Evolutionary conservation across 2,329 filamentous ascomycete genomes (phyloP).

Genomic region (Metarhizium anisopliae): DNA sequence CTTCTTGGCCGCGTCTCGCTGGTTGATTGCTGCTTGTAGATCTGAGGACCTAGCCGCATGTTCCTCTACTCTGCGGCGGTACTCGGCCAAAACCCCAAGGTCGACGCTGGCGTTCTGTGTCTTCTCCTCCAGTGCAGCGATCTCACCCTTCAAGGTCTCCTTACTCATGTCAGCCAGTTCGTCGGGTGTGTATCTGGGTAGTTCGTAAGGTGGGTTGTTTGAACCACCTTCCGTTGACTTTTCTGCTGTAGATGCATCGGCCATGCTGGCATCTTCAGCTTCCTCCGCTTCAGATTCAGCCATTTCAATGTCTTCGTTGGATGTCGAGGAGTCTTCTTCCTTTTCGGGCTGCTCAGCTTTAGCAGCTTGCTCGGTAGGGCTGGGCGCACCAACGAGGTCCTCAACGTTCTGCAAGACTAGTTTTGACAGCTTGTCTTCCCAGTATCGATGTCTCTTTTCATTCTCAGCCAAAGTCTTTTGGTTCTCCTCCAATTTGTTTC

Average conservation of each 20-base stretch:
- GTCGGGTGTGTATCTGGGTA: slow-evolving; percentile 71
- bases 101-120: slow-evolving; percentile 84
- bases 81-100: slow-evolving; percentile 79
- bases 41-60: slow-evolving; percentile 76
- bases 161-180: slow-evolving; percentile 60
- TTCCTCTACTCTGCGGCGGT: slow-evolving; percentile 77
- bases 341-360: slow-evolving; percentile 17
- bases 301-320: slow-evolving; percentile 26
- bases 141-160: slow-evolving; percentile 51
- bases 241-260: slow-evolving; percentile 13
- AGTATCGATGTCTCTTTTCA: slow-evolving; percentile 73
- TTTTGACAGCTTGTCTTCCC: slow-evolving; percentile 84
- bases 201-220: slow-evolving; percentile 38
- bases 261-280: slow-evolving; percentile 14
- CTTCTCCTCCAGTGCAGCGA: slow-evolving; percentile 54
- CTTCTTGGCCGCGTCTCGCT: slow-evolving; percentile 82
- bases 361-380: slow-evolving; percentile 13
- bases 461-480: slow-evolving; percentile 84
- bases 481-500: slow-evolving; percentile 93
- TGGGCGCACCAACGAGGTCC: slow-evolving; percentile 44
- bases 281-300: slow-evolving; percentile 20
- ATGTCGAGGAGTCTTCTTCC: slow-evolving; percentile 9
- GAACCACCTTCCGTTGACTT: slow-evolving; percentile 18
- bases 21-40: slow-evolving; percentile 64
- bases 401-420: slow-evolving; percentile 73